Evolutionary conservation across 208 protist species (phyloP), one percentile per base, ranked within the genome.

Genomic region (Trichomonas tenax): DNA sequence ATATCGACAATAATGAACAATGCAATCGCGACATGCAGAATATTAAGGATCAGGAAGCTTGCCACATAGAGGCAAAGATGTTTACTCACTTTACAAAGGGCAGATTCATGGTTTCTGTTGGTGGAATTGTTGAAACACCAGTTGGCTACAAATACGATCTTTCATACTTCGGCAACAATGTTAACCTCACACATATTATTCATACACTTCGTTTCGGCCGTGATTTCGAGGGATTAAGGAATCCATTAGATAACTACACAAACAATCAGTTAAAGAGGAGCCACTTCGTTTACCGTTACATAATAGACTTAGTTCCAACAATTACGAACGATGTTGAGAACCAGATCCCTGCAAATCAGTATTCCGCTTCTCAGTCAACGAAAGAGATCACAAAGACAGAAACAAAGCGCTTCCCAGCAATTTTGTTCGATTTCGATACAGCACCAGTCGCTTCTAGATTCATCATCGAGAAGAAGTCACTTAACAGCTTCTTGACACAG

Each of bases 401-500:
- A 17, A 48, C 86, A 51, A 93, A 93, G 31, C 9, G 31, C 97
- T 9, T 88, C 98, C 97, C 97, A 26, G 97, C 97, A 96, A 97
- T 98, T 8, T 97, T 98, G 38, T 98, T 99, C 96, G 98, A 98
- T 96, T 98, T 98, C 95, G 98, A 99, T 90, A 93, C 98, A 15
- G 98, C 98, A 21, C 98, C 98, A 51, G 98, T 99, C 96, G 97
- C 98, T 49, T 98, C 99, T 21, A 96, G 97, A 84, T 98, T 98
- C 96, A 97, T 96, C 6, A 97, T 98, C 58, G 95, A 96, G 11
- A 97, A 97, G 0, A 97, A 97, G 40, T 98, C 97, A 38, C 98
- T 99, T 86, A 95, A 97, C 0, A 98, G 98, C 96, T 99, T 99
- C 96, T 93, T 99, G 11, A 99, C 98, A 0, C 97, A 97, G 96